These are phyloP conservation scores for Pestalotiopsis sp. DNA, from an alignment of 2,329 filamentous ascomycete species.

Conservation along the genomic window DNA sequence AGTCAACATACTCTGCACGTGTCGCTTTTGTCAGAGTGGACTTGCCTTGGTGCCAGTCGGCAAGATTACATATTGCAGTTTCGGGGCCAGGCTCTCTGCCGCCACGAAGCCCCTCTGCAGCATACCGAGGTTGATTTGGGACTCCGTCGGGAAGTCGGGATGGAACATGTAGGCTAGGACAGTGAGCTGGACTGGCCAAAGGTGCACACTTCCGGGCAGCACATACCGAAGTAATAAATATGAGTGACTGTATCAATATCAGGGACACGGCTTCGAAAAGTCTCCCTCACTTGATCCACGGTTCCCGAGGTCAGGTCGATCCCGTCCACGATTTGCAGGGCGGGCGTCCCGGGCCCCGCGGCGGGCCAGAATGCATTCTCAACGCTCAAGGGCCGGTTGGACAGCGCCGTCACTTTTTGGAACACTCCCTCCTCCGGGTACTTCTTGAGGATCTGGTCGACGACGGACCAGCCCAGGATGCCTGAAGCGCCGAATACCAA, in stretches of 20 bases:
- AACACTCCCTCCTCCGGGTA: not conserved
- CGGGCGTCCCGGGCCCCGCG: not conserved
- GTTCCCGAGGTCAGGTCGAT: slow-evolving; percentile 1
- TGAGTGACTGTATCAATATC: not conserved
- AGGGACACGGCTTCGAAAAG: not conserved
- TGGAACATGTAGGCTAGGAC: not conserved
- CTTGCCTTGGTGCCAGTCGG: slow-evolving; percentile 6
- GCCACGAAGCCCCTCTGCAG: slow-evolving; percentile 7
- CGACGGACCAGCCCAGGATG: slow-evolving; percentile 2
- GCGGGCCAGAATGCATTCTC: not conserved
- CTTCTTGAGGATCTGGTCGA: slow-evolving; percentile 7
- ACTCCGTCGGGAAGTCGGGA: slow-evolving; percentile 1
- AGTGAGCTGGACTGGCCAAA: not conserved
- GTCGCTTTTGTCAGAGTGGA: not conserved
- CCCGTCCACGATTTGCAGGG: not conserved
- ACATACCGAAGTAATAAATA: slow-evolving; percentile 1
- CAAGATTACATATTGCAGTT: slow-evolving; percentile 7
- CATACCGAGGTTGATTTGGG: slow-evolving; percentile 13
- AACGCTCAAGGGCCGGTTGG: not conserved
- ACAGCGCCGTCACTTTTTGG: not conserved
- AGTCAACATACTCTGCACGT: not conserved
- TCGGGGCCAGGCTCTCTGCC: slow-evolving; percentile 3
- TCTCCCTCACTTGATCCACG: not conserved
- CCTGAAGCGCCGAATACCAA: slow-evolving; percentile 3
- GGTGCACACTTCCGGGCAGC: not conserved